Base-by-base conservation (phyloP, 1,139 yeast species). In the Taiozyma sp. region DNA sequence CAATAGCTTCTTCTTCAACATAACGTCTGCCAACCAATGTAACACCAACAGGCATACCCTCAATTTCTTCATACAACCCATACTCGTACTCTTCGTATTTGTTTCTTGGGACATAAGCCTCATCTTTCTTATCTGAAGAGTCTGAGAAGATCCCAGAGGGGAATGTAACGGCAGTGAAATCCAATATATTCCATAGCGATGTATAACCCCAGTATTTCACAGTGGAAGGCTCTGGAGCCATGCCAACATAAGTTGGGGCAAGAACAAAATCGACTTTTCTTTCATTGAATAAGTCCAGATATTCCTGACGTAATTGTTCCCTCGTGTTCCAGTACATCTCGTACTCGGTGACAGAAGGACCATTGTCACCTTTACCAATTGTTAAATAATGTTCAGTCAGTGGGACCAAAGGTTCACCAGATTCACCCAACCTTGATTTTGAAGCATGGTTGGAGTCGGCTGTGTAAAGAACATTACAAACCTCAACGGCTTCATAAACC, bases 151-250 rank as follows among this genome's bases (percentile, higher is more conserved):
- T 65, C 14, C 86, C 85, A 9, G 87, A 77, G 61, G 85, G 88
- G 67, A 81, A 71, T 3, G 75, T 74, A 52, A 82, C 75, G 42
- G 83, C 74, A 46, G 89, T 86, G 60, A 80, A 72, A 62, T 84
- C 89, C 56, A 83, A 67, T 50, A 83, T 63, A 63, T 83, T 84
- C 74, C 81, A 85, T 57, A 85, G 75, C 0, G 88, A 68, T 13
- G 90, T 84, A 69, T 85, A 85, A 4, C 88, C 84, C 93, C 95
- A 85, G 67, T 84, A 83, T 63, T 77, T 79, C 13, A 85, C 77
- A 49, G 79, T 76, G 45, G 79, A 83, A 19, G 83, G 80, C 47
- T 75, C 77, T 22, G 91, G 89, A 6, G 95, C 90, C 49, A 83
- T 86, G 53, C 86, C 86, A 53, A 79, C 79, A 63, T 83, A 83